A percentile compares a stretch with the other conserved stretches of the same genome.
phyloP scores from a whole-genome alignment of 2,329 filamentous ascomycete species.

The Zopfia rhizophila region DNA sequence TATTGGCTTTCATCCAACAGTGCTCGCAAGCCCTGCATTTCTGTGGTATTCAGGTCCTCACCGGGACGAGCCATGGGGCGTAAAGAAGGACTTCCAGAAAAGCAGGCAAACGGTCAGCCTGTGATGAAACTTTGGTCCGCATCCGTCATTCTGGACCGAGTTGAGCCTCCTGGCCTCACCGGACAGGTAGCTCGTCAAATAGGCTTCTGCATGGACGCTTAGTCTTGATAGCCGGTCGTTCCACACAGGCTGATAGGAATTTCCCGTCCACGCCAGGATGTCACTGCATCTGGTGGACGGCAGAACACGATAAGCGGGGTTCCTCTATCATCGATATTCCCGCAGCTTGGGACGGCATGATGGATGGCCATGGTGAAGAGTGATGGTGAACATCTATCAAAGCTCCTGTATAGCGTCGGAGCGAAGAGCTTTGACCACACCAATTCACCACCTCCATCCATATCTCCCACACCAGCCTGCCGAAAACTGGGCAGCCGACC shows the following conservation, averaged over 20 bases:
- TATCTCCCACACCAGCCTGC: not conserved
- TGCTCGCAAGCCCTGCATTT: constrained; percentile 25
- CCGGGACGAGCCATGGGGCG: constrained; percentile 34
- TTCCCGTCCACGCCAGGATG: not conserved
- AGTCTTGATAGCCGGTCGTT: constrained; percentile 7
- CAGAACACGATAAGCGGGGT: constrained; percentile 16
- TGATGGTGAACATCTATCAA: constrained; percentile 3
- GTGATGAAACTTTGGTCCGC: constrained; percentile 4
- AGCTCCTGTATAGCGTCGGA: not conserved
- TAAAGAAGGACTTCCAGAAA: constrained; percentile 12
- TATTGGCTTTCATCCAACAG: constrained; percentile 24
- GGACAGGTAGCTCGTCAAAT: constrained; percentile 15
- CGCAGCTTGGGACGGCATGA: not conserved
- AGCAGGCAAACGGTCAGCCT: constrained; percentile 26
- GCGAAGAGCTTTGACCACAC: not conserved
- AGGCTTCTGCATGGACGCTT: not conserved
- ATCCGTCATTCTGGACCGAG: constrained; percentile 7
- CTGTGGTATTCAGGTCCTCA: constrained; percentile 26
- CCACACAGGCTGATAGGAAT: constrained; percentile 2
- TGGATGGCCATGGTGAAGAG: too few species aligned
- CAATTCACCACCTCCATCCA: not conserved
- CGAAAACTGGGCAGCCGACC: not conserved
- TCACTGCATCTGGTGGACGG: constrained; percentile 8
- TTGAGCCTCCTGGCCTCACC: constrained; percentile 31
- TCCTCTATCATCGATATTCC: constrained; percentile 1